Conservation (phyloP, 805 yeast species). For the Allodekkera sacchari region DNA sequence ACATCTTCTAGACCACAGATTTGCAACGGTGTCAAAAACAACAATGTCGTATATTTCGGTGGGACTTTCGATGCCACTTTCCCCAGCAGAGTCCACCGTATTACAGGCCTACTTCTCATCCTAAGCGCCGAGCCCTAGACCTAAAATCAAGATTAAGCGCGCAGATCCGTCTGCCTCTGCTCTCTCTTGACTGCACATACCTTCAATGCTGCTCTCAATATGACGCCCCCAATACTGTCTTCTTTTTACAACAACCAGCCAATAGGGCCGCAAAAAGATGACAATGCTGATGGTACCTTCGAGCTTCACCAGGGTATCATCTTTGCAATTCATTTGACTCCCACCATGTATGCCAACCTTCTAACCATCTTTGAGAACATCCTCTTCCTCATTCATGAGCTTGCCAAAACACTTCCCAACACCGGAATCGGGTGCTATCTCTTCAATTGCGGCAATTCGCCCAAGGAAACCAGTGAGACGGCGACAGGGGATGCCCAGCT, state of each 20-base stretch:
- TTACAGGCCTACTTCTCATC: too few species aligned
- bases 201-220: neutral
- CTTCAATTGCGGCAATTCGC: slow-evolving; percentile 37
- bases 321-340: slow-evolving; percentile 54
- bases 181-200: neutral
- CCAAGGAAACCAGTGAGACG: neutral
- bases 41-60: too few species aligned
- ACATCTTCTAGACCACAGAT: too few species aligned
- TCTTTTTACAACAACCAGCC: slow-evolving; percentile 1
- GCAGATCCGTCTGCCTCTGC: too few species aligned
- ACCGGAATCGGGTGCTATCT: slow-evolving; percentile 73
- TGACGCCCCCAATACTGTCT: neutral
- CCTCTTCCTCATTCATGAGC: slow-evolving; percentile 52
- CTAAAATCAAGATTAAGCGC: too few species aligned
- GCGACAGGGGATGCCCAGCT: neutral
- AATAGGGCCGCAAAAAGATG: neutral
- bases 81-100: too few species aligned
- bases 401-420: slow-evolving; percentile 55
- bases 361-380: slow-evolving; percentile 43
- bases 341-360: slow-evolving; percentile 34
- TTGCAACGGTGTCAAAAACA: too few species aligned
- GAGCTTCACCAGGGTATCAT: slow-evolving; percentile 56
- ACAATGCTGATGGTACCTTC: slow-evolving; percentile 23
- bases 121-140: too few species aligned
- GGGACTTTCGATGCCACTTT: too few species aligned